Evolutionary conservation across 768 basidiomycete species (phyloP).

Genomic region (Leccinum longicurvipes): DNA sequence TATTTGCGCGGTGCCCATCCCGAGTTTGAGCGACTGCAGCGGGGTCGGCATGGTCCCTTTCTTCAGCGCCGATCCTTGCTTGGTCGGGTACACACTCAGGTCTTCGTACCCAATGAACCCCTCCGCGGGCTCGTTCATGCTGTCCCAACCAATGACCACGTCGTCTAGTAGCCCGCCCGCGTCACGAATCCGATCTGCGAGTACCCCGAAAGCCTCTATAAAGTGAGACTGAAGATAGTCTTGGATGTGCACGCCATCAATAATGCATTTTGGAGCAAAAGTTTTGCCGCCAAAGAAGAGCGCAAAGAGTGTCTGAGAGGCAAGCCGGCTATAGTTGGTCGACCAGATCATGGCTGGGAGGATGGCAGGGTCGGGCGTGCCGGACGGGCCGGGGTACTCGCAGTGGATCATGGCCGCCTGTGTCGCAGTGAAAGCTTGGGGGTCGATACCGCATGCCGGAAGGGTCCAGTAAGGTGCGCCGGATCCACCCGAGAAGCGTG

Average conservation of each 20-base stretch:
- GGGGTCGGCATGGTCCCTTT: constrained; percentile 89
- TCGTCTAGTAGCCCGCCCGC: constrained; percentile 76
- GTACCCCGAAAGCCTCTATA: constrained; percentile 66
- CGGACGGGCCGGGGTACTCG: constrained; percentile 68
- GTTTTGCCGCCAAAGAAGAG: constrained; percentile 90
- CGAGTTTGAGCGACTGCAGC: constrained; percentile 77
- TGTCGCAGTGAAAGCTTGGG: constrained; percentile 79
- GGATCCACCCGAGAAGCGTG: constrained; percentile 90
- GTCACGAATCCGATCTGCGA: constrained; percentile 75
- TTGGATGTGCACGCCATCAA: constrained; percentile 91
- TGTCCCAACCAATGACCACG: constrained; percentile 96
- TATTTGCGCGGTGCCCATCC: constrained; percentile 81
- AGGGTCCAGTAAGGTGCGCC: constrained; percentile 96
- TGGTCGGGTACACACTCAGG: constrained; percentile 57
- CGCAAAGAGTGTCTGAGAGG: constrained; percentile 87
- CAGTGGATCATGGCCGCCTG: constrained; percentile 83
- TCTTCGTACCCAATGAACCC: constrained; percentile 69
- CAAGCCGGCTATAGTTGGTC: constrained; percentile 90
- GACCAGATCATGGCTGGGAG: constrained; percentile 97
- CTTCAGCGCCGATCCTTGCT: constrained; percentile 71
- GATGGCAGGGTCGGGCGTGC: constrained; percentile 60
- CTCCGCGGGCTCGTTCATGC: constrained; percentile 91
- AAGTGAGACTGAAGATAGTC: constrained; percentile 80
- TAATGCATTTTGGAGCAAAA: constrained; percentile 87
- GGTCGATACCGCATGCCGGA: constrained; percentile 85